These are phyloP conservation scores for Ceratobasidium theobromae DNA, from an alignment of 1,284 basidiomycete genomes.

Conservation along the genomic window DNA sequence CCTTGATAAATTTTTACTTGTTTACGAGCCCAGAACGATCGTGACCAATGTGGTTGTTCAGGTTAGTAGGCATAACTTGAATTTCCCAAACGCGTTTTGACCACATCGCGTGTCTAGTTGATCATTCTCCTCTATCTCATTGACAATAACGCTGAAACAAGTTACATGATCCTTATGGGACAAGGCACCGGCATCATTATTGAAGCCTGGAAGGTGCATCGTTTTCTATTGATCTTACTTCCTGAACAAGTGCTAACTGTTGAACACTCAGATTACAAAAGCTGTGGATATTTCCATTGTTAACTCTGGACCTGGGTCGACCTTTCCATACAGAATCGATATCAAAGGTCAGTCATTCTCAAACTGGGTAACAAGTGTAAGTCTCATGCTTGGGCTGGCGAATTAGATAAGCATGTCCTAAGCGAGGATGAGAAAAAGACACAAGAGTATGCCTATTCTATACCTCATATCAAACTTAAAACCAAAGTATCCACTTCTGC, in stretches of 20 bases:
- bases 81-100: not conserved
- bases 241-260: constrained; percentile 39
- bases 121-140: constrained; percentile 90
- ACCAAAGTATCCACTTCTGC: constrained; percentile 33
- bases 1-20: not conserved
- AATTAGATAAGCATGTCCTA: constrained; percentile 84
- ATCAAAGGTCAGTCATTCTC: constrained; percentile 63
- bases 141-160: constrained; percentile 93
- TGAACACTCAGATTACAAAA: constrained; percentile 61
- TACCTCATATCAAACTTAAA: constrained; percentile 36
- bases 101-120: constrained; percentile 43
- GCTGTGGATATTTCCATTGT: constrained; percentile 81
- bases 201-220: constrained; percentile 90
- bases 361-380: too few species aligned
- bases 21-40: constrained; percentile 58
- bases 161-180: constrained; percentile 90
- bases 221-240: constrained; percentile 1
- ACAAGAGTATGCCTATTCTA: constrained; percentile 71
- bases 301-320: constrained; percentile 58
- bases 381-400: too few species aligned
- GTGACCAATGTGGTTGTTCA: constrained; percentile 93
- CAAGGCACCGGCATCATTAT: constrained; percentile 87
- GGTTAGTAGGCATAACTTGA: constrained; percentile 34
- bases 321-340: constrained; percentile 76
- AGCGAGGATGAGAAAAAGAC: constrained; percentile 95